Evolutionary conservation across 2,329 filamentous ascomycete genomes (phyloP).

Genomic region (Penicillium hesseltinei): DNA sequence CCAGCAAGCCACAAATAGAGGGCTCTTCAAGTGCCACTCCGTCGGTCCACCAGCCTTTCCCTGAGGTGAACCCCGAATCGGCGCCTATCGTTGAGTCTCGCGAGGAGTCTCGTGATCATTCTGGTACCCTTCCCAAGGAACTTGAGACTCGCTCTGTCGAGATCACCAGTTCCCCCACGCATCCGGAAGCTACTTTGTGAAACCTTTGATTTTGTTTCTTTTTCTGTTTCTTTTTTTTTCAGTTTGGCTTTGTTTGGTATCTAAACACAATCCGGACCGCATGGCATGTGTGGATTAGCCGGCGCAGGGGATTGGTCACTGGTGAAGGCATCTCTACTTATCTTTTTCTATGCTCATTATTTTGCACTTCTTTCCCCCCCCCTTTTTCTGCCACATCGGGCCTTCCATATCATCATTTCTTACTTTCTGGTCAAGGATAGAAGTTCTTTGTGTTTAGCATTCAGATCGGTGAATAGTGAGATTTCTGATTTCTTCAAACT

Average conservation of each 20-base stretch:
- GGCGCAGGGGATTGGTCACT: constrained; percentile 20
- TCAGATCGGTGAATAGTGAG: not conserved
- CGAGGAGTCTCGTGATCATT: constrained; percentile 16
- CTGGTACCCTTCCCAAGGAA: constrained; percentile 33
- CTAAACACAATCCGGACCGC: constrained; percentile 10
- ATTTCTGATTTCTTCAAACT: not conserved
- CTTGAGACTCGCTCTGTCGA: constrained; percentile 39
- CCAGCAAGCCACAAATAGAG: constrained; percentile 19
- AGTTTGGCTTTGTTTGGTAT: constrained; percentile 10
- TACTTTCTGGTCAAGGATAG: not conserved
- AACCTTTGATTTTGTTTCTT: not conserved
- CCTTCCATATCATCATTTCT: not conserved
- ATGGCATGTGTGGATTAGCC: constrained; percentile 22
- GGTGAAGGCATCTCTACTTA: constrained; percentile 12
- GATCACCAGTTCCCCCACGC: constrained; percentile 25
- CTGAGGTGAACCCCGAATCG: constrained; percentile 13
- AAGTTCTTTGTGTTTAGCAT: constrained; percentile 1
- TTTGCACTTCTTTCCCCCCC: not conserved
- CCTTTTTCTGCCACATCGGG: not conserved
- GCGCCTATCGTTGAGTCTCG: constrained; percentile 10
- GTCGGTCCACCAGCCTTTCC: constrained; percentile 14
- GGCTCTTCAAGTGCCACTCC: constrained; percentile 23
- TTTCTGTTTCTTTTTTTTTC: constrained; percentile 4
- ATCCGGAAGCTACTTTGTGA: constrained; percentile 32
- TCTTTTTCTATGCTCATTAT: constrained; percentile 6